These are phyloP conservation scores for Pythium oligandrum DNA, from an alignment of 352 stramenopile genomes.

Conservation along the genomic window DNA sequence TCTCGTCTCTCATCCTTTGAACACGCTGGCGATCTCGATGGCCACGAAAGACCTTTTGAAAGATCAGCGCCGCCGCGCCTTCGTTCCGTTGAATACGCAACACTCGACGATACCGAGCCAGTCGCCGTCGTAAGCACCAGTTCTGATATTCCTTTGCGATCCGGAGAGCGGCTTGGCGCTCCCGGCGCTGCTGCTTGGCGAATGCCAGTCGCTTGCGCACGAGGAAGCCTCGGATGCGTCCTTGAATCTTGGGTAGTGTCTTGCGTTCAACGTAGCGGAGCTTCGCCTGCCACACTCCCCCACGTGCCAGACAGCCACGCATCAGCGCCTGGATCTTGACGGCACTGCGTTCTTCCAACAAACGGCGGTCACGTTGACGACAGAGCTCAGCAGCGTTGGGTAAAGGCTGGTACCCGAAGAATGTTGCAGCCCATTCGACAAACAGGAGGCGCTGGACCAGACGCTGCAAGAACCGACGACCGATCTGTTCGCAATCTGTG, in stretches of 20 bases:
- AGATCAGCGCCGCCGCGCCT: conserved; percentile 59
- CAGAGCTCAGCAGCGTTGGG: conserved; percentile 78
- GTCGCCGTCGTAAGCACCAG: conserved; percentile 41
- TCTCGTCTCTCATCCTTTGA: conserved; percentile 32
- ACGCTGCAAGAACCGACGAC: conserved; percentile 64
- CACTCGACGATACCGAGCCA: conserved; percentile 40
- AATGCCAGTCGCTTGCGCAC: conserved; percentile 35
- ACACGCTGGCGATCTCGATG: conserved; percentile 48
- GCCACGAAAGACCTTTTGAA: conserved; percentile 74
- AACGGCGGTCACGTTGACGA: conserved; percentile 42
- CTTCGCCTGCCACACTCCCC: conserved; percentile 67
- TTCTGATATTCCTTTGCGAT: conserved; percentile 53
- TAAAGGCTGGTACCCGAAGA: conserved; percentile 83
- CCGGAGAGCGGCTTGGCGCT: conserved; percentile 28
- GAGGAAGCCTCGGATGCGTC: conserved; percentile 73
- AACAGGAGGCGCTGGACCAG: conserved; percentile 73
- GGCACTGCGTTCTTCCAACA: conserved; percentile 39
- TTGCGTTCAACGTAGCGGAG: conserved; percentile 59
- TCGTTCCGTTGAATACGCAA: conserved; percentile 50
- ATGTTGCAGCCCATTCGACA: conserved; percentile 75
- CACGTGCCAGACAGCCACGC: conserved; percentile 67
- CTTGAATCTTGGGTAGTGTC: conserved; percentile 75
- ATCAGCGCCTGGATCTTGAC: conserved; percentile 81
- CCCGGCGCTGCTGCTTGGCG: conserved; percentile 22
- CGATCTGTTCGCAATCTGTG: conserved; percentile 67